Conservation (phyloP, 2,329 filamentous ascomycete genomes). For the Monosporascus sp. region DNA sequence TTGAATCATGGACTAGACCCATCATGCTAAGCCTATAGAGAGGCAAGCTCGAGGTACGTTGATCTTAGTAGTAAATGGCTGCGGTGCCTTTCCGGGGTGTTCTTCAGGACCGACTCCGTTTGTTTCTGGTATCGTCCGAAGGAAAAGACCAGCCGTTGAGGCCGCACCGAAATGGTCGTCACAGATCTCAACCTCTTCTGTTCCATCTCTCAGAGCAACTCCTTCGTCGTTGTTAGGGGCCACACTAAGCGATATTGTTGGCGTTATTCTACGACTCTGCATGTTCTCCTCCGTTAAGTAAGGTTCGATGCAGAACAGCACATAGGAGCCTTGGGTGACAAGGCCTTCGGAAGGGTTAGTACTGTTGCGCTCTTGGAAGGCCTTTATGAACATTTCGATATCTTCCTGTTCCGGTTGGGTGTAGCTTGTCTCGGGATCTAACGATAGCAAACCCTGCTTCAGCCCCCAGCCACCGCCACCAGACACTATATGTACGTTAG, state of each 20-base stretch:
- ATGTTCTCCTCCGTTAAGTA: slow-evolving; percentile 10
- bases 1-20: neutral
- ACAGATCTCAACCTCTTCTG: slow-evolving; percentile 20
- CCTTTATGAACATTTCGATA: slow-evolving; percentile 48
- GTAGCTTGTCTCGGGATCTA: slow-evolving; percentile 63
- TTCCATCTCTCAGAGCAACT: slow-evolving; percentile 8
- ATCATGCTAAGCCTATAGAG: neutral
- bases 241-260: slow-evolving; percentile 18
- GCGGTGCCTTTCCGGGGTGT: neutral
- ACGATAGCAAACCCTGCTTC: slow-evolving; percentile 71
- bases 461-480: slow-evolving; percentile 81
- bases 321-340: slow-evolving; percentile 55
- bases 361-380: slow-evolving; percentile 33
- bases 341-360: slow-evolving; percentile 44
- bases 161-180: slow-evolving; percentile 55
- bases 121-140: slow-evolving; percentile 21
- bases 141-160: slow-evolving; percentile 54
- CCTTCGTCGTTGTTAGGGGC: slow-evolving; percentile 14
- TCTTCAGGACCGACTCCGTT: neutral
- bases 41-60: slow-evolving; percentile 20
- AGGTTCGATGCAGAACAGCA: slow-evolving; percentile 58
- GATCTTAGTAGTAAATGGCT: slow-evolving; percentile 22
- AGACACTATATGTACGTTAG: slow-evolving; percentile 48
- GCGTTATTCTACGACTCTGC: slow-evolving; percentile 5
- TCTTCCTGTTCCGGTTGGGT: slow-evolving; percentile 43